A percentile compares a stretch with the other conserved stretches of the same genome.
Evolutionary conservation across 2,329 filamentous ascomycete genomes (phyloP).

Genomic region (Cadophora luteo-olivacea): DNA sequence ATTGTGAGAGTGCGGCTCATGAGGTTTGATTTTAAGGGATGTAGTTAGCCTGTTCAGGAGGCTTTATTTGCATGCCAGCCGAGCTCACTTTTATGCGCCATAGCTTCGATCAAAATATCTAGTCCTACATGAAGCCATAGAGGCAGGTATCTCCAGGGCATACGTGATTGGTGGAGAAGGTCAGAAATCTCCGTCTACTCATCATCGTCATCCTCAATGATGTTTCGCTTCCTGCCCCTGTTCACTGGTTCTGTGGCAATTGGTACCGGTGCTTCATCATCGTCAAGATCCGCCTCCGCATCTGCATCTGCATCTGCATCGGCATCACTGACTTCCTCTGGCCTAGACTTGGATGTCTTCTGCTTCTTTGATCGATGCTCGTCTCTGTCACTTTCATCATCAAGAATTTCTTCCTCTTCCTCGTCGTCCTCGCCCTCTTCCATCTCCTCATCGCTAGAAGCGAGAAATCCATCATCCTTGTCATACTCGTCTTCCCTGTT

Average conservation of each 20-base stretch:
- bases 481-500: constrained; percentile 78
- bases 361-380: constrained; percentile 43
- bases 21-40: not conserved
- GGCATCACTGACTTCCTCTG: constrained; percentile 52
- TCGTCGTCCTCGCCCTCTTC: constrained; percentile 67
- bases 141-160: not conserved
- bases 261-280: constrained; percentile 50
- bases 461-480: constrained; percentile 80
- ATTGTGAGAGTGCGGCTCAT: not conserved
- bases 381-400: constrained; percentile 53
- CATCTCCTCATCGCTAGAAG: constrained; percentile 73
- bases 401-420: constrained; percentile 49
- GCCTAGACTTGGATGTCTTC: constrained; percentile 39
- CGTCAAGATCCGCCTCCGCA: constrained; percentile 61
- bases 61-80: not conserved
- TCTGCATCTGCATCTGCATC: constrained; percentile 59
- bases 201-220: constrained; percentile 68
- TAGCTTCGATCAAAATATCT: not conserved
- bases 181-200: constrained; percentile 36
- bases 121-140: constrained; percentile 8
- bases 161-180: not conserved
- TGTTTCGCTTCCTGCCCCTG: constrained; percentile 58
- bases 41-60: not conserved
- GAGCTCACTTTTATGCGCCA: not conserved
- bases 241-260: constrained; percentile 44